Percentiles rank a stretch among this genome's conserved stretches.
Conservation (phyloP, 306 rosid genomes). For the Dryas octopetala region DNA sequence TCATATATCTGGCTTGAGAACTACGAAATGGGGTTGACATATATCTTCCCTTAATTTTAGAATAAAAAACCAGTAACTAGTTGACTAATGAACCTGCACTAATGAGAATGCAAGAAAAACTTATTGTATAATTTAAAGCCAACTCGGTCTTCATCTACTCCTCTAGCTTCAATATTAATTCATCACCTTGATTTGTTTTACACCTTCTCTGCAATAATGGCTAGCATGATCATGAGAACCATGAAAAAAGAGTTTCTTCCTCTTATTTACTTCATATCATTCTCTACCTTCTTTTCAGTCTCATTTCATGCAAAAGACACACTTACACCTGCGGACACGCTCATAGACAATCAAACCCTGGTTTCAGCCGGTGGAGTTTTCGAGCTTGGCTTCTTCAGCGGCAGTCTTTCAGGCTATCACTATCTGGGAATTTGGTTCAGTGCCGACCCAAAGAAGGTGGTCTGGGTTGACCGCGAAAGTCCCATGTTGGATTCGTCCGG, state of each 20-base stretch:
- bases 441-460: slow-evolving; percentile 1
- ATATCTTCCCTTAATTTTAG: no score
- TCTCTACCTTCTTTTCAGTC: neutral
- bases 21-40: neutral
- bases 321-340: neutral
- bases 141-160: no score
- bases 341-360: slow-evolving; percentile 1
- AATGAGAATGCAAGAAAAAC: no score
- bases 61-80: neutral
- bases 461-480: slow-evolving; percentile 21
- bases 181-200: no score
- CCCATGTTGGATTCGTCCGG: slow-evolving; percentile 7
- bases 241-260: neutral
- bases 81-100: neutral
- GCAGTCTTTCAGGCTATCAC: neutral
- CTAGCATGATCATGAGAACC: no score
- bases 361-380: slow-evolving; percentile 18
- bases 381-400: slow-evolving; percentile 23
- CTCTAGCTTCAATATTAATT: no score
- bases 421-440: slow-evolving; percentile 24
- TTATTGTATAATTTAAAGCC: no score
- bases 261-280: neutral
- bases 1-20: no score
- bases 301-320: slow-evolving; percentile 2
- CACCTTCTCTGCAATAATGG: no score